A percentile compares a stretch with the other conserved stretches of the same genome.
phyloP scores from a whole-genome alignment of 2,329 filamentous ascomycete genomes.

The Fusarium chuoi region DNA sequence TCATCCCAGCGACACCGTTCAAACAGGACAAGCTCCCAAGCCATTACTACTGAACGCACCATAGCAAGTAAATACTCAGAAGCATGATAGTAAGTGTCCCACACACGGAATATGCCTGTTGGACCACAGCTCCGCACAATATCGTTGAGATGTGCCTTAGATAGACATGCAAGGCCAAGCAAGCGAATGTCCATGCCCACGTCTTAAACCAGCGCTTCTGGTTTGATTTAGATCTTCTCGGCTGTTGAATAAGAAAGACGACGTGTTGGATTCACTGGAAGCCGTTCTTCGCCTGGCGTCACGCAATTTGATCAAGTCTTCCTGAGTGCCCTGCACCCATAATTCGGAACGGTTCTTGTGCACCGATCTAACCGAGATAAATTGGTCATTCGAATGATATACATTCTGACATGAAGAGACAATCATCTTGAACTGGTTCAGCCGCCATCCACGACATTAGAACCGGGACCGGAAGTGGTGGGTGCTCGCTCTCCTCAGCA shows the following conservation, averaged over 20 bases:
- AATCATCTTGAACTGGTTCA: neutral
- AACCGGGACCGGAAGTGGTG: conserved; percentile 3
- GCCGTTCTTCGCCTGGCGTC: conserved; percentile 9
- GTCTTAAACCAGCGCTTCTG: neutral
- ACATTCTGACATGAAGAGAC: neutral
- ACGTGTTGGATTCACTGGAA: neutral
- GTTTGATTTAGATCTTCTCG: neutral
- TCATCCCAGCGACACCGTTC: neutral
- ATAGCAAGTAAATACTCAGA: neutral
- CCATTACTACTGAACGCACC: neutral
- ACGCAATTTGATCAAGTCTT: conserved; percentile 9
- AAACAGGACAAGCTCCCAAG: neutral
- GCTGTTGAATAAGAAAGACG: neutral
- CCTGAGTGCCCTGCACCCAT: conserved; percentile 13
- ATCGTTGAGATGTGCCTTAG: conserved; percentile 7
- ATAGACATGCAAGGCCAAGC: neutral
- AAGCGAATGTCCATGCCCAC: neutral
- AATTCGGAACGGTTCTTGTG: conserved; percentile 8
- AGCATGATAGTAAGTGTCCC: neutral
- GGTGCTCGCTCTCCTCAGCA: neutral
- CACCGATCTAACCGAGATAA: neutral
- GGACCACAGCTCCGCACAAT: neutral
- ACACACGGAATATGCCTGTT: conserved; percentile 9
- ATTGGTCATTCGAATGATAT: neutral
- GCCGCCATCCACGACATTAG: neutral